These are phyloP conservation scores for Mimosa bimucronata DNA, from an alignment of 306 rosid species.

Conservation along the genomic window DNA sequence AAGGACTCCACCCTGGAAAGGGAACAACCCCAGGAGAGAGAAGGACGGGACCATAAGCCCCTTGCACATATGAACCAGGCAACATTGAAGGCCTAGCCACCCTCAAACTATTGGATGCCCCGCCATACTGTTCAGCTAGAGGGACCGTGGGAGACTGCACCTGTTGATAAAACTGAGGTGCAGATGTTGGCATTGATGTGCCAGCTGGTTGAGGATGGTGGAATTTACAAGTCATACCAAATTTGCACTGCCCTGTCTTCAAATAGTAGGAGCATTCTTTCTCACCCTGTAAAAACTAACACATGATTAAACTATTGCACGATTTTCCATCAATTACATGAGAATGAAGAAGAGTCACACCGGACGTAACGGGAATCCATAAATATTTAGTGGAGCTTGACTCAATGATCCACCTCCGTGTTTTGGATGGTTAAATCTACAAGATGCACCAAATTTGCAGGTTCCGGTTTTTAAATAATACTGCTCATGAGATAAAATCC, in stretches of 20 bases:
- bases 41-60: conserved; percentile 82
- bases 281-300: conserved; percentile 67
- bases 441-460: conserved; percentile 93
- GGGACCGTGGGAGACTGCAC: conserved; percentile 88
- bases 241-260: conserved; percentile 98
- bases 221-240: conserved; percentile 95
- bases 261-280: conserved; percentile 96
- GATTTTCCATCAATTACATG: background rate
- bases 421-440: conserved; percentile 91
- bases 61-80: conserved; percentile 84
- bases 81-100: conserved; percentile 80
- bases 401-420: conserved; percentile 78
- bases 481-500: conserved; percentile 48
- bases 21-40: conserved; percentile 86
- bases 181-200: conserved; percentile 68
- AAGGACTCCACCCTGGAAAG: conserved; percentile 78
- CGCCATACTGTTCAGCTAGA: conserved; percentile 73
- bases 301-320: conserved; percentile 27
- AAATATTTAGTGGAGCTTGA: conserved; percentile 79
- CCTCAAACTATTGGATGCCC: conserved; percentile 72
- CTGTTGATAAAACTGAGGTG: conserved; percentile 91
- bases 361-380: conserved; percentile 82
- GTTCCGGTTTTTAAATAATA: conserved; percentile 87
- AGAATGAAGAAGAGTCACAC: conserved; percentile 43
- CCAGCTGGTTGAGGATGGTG: conserved; percentile 87